Percentiles rank a stretch among this genome's conserved stretches.
These are phyloP conservation scores for Spergularia bocconei DNA, from an alignment of 148 eudicot genomes.

Conservation along the genomic window DNA sequence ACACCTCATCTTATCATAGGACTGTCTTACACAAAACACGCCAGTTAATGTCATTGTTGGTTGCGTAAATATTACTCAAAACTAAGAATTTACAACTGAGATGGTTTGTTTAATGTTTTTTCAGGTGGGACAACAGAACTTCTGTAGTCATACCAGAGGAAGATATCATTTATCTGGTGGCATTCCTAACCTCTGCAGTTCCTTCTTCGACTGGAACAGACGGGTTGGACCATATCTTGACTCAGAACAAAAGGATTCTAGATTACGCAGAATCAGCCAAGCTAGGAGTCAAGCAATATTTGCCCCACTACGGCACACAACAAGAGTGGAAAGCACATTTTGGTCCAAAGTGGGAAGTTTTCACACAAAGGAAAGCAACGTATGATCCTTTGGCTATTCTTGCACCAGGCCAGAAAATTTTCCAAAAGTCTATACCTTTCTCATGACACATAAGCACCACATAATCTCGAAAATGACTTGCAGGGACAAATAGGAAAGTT, in stretches of 20 bases:
- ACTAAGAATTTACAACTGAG: not conserved
- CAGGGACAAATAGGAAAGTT: too few relatives aligned
- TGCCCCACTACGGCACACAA: conserved; percentile 59
- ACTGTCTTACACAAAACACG: not conserved
- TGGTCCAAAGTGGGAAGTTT: conserved; percentile 68
- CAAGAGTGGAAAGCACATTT: conserved; percentile 69
- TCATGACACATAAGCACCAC: conserved; percentile 34
- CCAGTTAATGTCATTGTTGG: too few relatives aligned
- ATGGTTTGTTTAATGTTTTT: not conserved
- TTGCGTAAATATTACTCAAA: not conserved
- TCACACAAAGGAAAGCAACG: conserved; percentile 53
- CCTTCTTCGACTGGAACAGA: conserved; percentile 55
- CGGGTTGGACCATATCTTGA: conserved; percentile 50
- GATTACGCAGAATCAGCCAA: conserved; percentile 46
- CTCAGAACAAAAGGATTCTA: conserved; percentile 46
- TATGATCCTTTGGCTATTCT: conserved; percentile 89
- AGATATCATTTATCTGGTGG: conserved; percentile 73
- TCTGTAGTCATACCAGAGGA: conserved; percentile 73
- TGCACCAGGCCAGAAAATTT: conserved; percentile 86
- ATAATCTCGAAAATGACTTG: not conserved
- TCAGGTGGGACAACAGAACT: conserved; percentile 76
- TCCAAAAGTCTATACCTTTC: conserved; percentile 50
- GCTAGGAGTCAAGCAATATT: conserved; percentile 70
- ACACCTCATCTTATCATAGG: not conserved
- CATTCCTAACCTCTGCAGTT: conserved; percentile 56